Evolutionary conservation across 805 yeast species (phyloP).

Genomic region (Komagataella pseudopastoris): DNA sequence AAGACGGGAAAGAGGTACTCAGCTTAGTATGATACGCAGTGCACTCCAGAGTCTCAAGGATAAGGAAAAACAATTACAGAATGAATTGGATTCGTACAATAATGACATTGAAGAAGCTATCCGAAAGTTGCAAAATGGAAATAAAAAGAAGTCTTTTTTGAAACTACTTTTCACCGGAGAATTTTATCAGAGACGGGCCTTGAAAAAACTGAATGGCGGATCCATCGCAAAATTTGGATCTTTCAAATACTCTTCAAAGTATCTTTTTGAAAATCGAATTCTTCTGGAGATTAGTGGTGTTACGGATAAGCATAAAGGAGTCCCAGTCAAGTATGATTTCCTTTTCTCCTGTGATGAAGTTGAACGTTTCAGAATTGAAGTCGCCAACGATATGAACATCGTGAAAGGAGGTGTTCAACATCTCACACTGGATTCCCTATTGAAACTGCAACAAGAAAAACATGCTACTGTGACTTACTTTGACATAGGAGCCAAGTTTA

Average conservation of each 20-base stretch:
- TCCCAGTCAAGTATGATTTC: slow-evolving; percentile 44
- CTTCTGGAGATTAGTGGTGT: slow-evolving; percentile 47
- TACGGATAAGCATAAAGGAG: slow-evolving; percentile 14
- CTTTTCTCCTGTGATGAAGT: slow-evolving; percentile 64
- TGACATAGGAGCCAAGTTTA: slow-evolving; percentile 54
- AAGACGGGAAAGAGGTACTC: slow-evolving; percentile 25
- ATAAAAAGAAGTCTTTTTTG: slow-evolving; percentile 32
- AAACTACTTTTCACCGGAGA: slow-evolving; percentile 55
- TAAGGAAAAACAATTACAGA: slow-evolving; percentile 29
- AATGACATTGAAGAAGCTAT: slow-evolving; percentile 30
- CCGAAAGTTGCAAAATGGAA: slow-evolving; percentile 26
- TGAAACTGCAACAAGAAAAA: slow-evolving; percentile 64
- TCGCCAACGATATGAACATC: slow-evolving; percentile 58
- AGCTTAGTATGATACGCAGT: slow-evolving; percentile 24
- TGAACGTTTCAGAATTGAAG: slow-evolving; percentile 64
- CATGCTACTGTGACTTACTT: slow-evolving; percentile 40
- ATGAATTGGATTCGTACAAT: slow-evolving; percentile 31
- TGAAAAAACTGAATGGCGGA: slow-evolving; percentile 45
- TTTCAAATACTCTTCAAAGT: slow-evolving; percentile 62
- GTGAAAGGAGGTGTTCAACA: slow-evolving; percentile 30
- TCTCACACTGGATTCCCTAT: slow-evolving; percentile 56
- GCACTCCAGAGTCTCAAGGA: slow-evolving; percentile 29
- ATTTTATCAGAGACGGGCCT: slow-evolving; percentile 59
- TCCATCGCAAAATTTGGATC: slow-evolving; percentile 66
- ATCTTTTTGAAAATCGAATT: slow-evolving; percentile 60